These are phyloP conservation scores for Lachnellula cervina DNA, from an alignment of 2,329 filamentous ascomycete species.

Conservation along the genomic window DNA sequence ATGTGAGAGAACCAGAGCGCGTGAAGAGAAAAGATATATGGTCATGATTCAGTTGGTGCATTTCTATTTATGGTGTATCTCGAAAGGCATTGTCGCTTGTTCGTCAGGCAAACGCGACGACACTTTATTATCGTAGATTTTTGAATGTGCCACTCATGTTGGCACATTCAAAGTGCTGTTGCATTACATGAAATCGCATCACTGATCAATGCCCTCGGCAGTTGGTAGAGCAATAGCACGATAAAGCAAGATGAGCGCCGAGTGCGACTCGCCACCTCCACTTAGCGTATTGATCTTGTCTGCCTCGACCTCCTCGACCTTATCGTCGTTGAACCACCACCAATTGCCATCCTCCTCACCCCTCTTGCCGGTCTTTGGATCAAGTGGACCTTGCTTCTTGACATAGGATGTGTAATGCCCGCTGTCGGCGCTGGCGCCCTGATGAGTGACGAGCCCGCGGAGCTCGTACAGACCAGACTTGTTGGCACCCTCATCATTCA, in stretches of 20 bases:
- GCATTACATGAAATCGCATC: background rate
- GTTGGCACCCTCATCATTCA: conserved; percentile 77
- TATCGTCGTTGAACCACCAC: conserved; percentile 99
- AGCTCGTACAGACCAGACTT: conserved; percentile 95
- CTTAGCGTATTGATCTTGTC: conserved; percentile 89
- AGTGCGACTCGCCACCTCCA: conserved; percentile 85
- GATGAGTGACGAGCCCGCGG: conserved; percentile 89
- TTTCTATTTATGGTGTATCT: too few species aligned
- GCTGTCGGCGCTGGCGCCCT: conserved; percentile 93
- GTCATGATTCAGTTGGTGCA: too few species aligned
- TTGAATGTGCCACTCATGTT: too few species aligned
- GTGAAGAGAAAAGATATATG: too few species aligned
- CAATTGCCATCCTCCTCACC: conserved; percentile 86
- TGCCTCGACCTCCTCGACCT: conserved; percentile 82
- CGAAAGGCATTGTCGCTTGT: too few species aligned
- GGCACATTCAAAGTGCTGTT: too few species aligned
- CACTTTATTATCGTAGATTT: too few species aligned
- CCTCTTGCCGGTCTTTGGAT: conserved; percentile 70
- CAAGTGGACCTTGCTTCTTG: conserved; percentile 76
- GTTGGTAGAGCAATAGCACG: conserved; percentile 65
- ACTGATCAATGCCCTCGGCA: conserved; percentile 40
- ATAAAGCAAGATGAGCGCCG: conserved; percentile 76
- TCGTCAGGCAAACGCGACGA: too few species aligned
- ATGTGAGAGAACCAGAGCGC: too few species aligned
- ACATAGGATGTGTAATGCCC: conserved; percentile 98